A percentile compares a stretch with the other conserved stretches of the same genome.
phyloP scores from a whole-genome alignment of 441 rosid genomes.

The Adansonia madagascariensis region DNA sequence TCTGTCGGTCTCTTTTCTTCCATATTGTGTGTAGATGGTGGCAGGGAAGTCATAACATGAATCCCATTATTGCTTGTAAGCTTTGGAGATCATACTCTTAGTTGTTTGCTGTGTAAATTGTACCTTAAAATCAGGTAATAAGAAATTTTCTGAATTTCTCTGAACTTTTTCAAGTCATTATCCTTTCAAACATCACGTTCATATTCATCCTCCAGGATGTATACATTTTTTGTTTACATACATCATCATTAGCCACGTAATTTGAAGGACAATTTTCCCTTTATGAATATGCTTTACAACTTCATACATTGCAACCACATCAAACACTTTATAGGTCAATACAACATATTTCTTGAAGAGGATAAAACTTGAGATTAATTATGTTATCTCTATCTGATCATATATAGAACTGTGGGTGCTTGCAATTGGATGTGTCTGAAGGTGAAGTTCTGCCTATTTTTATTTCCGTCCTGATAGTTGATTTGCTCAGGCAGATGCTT shows the following conservation, averaged over 20 bases:
- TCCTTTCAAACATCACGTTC: background rate
- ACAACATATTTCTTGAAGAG: background rate
- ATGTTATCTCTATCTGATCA: conserved; percentile 8
- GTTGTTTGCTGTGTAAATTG: background rate
- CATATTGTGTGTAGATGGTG: background rate
- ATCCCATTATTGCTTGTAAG: conserved; percentile 11
- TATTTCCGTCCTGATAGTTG: background rate
- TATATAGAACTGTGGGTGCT: background rate
- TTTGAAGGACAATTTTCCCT: conserved; percentile 1
- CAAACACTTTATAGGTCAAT: background rate
- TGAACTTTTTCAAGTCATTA: background rate
- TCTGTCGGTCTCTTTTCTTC: background rate
- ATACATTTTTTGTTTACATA: background rate
- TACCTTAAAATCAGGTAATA: conserved; percentile 6
- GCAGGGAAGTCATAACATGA: background rate
- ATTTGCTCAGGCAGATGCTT: conserved; percentile 4
- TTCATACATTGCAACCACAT: background rate
- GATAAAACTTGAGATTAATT: conserved; percentile 12
- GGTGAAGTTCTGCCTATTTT: background rate
- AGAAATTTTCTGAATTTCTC: conserved; percentile 6
- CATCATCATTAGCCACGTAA: conserved; percentile 1
- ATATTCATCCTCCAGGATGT: background rate
- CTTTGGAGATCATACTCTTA: conserved; percentile 9
- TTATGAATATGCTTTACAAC: background rate
- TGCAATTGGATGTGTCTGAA: background rate